Conservation (phyloP, 1,139 yeast genomes). For the Suhomyces anneliseae region DNA sequence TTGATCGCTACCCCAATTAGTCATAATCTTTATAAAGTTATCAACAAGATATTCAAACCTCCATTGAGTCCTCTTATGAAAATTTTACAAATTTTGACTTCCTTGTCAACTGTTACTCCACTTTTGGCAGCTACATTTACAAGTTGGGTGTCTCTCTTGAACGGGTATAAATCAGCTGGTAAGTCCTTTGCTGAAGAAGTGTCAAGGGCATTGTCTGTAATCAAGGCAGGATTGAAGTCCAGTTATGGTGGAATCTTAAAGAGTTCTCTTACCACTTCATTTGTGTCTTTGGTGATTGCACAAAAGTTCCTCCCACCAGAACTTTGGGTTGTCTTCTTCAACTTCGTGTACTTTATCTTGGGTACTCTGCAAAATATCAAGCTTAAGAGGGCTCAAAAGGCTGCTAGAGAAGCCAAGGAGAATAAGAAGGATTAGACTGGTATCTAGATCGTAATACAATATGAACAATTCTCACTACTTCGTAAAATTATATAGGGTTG, state of each 20-base stretch:
- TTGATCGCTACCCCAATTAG: conserved; percentile 71
- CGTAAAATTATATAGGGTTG: too few species aligned
- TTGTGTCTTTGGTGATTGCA: conserved; percentile 65
- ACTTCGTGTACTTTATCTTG: conserved; percentile 66
- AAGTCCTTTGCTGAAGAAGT: conserved; percentile 22
- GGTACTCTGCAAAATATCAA: conserved; percentile 78
- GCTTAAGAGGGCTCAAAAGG: conserved; percentile 48
- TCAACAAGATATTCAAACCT: conserved; percentile 45
- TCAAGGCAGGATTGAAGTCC: conserved; percentile 43
- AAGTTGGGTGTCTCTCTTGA: conserved; percentile 52
- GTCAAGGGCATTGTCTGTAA: conserved; percentile 17
- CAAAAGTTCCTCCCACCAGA: conserved; percentile 71
- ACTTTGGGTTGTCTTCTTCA: conserved; percentile 84
- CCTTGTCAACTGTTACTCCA: conserved; percentile 67
- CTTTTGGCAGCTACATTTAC: conserved; percentile 57
- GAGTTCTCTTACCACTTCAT: conserved; percentile 65
- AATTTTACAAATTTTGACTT: conserved; percentile 57
- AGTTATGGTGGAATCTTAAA: conserved; percentile 59
- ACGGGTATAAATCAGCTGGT: conserved; percentile 24
- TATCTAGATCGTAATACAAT: neutral
- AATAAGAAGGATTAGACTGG: conserved; percentile 6
- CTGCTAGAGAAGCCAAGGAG: conserved; percentile 7
- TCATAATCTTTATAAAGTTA: conserved; percentile 55
- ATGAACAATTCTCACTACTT: too few species aligned
- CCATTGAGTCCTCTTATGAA: conserved; percentile 43